Conservation (phyloP, 2,329 filamentous ascomycete species). For the Dothistroma pini region DNA sequence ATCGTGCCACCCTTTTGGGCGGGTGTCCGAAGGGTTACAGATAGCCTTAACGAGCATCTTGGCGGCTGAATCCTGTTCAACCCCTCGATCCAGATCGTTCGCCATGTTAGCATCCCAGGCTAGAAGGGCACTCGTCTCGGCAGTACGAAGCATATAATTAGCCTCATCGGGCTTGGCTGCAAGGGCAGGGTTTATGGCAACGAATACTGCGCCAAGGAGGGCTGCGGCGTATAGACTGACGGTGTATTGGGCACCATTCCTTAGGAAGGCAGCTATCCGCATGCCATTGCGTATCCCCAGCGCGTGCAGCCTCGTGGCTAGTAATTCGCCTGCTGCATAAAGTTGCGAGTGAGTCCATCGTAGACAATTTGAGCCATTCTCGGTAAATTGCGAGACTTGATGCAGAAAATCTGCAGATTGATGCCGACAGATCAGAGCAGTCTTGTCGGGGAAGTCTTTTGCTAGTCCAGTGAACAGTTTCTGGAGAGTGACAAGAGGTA, state of each 20-base stretch:
- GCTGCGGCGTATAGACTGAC: constrained; percentile 4
- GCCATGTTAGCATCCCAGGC: constrained; percentile 9
- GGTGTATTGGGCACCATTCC: constrained; percentile 6
- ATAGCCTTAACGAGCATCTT: constrained; percentile 2
- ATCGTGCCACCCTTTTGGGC: background rate
- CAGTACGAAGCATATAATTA: constrained; percentile 5
- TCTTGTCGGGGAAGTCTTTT: background rate
- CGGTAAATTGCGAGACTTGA: background rate
- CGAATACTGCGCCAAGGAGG: constrained; percentile 3
- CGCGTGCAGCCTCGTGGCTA: constrained; percentile 2
- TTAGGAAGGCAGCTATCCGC: constrained; percentile 4
- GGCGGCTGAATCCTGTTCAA: background rate
- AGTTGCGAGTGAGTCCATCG: constrained; percentile 10
- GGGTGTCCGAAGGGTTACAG: background rate
- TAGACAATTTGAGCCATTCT: background rate
- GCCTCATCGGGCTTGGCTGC: constrained; percentile 3
- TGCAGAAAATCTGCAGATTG: background rate
- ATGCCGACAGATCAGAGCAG: background rate
- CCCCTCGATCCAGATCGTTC: background rate
- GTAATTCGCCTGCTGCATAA: background rate
- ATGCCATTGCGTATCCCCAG: constrained; percentile 2
- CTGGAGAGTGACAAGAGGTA: constrained; percentile 1
- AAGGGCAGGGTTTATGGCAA: constrained; percentile 5
- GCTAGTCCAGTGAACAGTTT: background rate
- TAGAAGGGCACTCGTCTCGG: background rate